Base-by-base conservation (phyloP, 2,329 filamentous ascomycete species). In the Phaeosphaeriaceae sp. region DNA sequence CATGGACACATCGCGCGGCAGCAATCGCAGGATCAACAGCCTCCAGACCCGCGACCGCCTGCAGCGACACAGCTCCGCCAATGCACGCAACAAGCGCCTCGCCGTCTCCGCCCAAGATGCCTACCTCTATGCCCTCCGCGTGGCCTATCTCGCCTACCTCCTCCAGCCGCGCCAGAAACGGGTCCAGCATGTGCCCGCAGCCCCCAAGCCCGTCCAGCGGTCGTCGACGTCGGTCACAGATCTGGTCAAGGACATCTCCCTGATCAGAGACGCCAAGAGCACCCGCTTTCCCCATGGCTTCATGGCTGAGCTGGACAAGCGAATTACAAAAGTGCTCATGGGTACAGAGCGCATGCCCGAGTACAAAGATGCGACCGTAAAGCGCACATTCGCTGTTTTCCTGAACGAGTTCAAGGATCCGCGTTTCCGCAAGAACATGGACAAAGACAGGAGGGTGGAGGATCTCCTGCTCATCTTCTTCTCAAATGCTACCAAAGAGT, bases 391-490 rank as follows among this genome's bases (percentile, higher is more conserved):
- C 80, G 95, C 92, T 54, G 91, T 92, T 65, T 97, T 97, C 63
- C 90, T 97, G 75, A 97, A 94, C 58, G 91, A 92, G 56, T 91
- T 99, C 76, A 97, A 94, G 68, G 92, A 96, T 62, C 89, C 89
- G 61, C 88, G 87, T 47, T 97, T 97, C 73, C 89, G 92, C 66
- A 96, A 93, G 80, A 90, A 89, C 58, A 92, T 97, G 82, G 93
- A 97, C 73, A 96, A 96, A 79, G 94, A 97, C 77, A 87, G 94
- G 62, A 89, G 94, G 72, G 89, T 96, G 21, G 95, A 99, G 78
- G 93, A 96, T 63, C 81, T 98, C 51, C 88, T 99, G 51, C 84
- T 99, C 67, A 97, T 98, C 63, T 98, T 99, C 83, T 98, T 96
- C 79, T 96, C 93, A 1, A 91, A 92, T 62, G 93, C 95, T 7